Base-by-base conservation (phyloP, 495 filamentous ascomycete species). In the Copromyces sp. region DNA sequence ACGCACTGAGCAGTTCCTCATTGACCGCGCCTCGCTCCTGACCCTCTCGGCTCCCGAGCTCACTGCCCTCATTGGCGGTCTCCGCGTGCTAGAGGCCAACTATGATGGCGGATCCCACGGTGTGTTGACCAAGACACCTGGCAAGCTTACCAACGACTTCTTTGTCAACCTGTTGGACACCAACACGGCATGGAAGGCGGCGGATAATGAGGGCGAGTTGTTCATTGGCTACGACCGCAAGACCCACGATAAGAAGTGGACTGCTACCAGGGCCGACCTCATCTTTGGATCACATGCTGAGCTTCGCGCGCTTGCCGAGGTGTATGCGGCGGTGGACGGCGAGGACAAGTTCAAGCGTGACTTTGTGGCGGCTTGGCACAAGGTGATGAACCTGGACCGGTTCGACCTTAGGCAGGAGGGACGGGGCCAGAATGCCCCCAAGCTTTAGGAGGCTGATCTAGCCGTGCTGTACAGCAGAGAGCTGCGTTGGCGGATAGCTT, bases 121-220 rank as follows among this genome's bases (percentile, higher is more conserved):
- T 61, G 87, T 92, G 17, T 83, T 93, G 77, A 93, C 90, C 71
- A 80, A 83, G 73, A 82, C 80, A 20, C 89, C 90, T 0, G 90
- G 90, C 69, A 80, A 87, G 78, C 86, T 93, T 73, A 90, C 88
- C 80, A 91, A 90, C 78, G 90, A 93, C 82, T 93, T 90, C 85
- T 93, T 93, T 77, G 86, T 90, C 78, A 92, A 92, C 83, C 84
- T 93, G 37, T 83, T 93, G 12, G 90, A 93, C 77, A 86, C 85
- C 78, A 81, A 78, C 83, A 91, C 88, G 2, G 82, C 77, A 35
- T 92, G 90, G 90, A 89, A 89, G 84, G 72, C 87, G 17, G 78
- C 77, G 14, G 81, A 81, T 68, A 76, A 72, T 69, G 75, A 81
- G 76, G 76, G 79, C 69, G 89, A 91, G 71, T 17, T 84, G 59